phyloP scores from a whole-genome alignment of 2,329 filamentous ascomycete genomes.

The Colletotrichum sp. region DNA sequence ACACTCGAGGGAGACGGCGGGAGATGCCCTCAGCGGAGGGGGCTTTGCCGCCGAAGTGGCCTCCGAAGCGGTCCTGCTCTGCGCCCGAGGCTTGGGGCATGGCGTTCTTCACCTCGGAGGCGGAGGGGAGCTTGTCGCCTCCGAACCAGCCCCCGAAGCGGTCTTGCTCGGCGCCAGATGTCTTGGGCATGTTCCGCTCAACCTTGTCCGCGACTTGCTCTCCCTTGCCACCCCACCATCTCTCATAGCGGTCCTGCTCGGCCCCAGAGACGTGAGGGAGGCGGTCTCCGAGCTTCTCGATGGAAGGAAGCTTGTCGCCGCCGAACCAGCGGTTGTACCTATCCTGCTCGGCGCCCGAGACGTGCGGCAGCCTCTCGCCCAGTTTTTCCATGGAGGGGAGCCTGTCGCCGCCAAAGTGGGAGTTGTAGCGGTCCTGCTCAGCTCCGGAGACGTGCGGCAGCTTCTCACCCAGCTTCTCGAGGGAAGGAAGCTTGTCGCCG shows the following conservation, averaged over 20 bases:
- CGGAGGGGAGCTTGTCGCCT: slow-evolving; percentile 22
- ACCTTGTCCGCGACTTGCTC: slow-evolving; percentile 5
- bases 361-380: slow-evolving; percentile 1
- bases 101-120: slow-evolving; percentile 17
- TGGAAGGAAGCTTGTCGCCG: slow-evolving; percentile 9
- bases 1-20: neutral
- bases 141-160: slow-evolving; percentile 22
- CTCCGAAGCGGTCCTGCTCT: slow-evolving; percentile 15
- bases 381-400: neutral
- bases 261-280: slow-evolving; percentile 15
- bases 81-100: slow-evolving; percentile 8
- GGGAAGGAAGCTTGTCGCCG: slow-evolving; percentile 11
- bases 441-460: slow-evolving; percentile 20
- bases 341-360: slow-evolving; percentile 22
- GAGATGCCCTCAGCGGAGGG: neutral
- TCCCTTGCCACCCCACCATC: slow-evolving; percentile 4
- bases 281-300: neutral
- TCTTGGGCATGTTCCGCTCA: slow-evolving; percentile 3
- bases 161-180: slow-evolving; percentile 23
- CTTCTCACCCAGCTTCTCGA: neutral
- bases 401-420: slow-evolving; percentile 26
- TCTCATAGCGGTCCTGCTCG: slow-evolving; percentile 25
- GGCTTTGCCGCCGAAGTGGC: slow-evolving; percentile 13
- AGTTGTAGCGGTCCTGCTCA: slow-evolving; percentile 27
- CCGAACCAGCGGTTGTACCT: slow-evolving; percentile 23